Base-by-base conservation (phyloP, 1,139 yeast species). In the Suhomyces bokatorum region DNA sequence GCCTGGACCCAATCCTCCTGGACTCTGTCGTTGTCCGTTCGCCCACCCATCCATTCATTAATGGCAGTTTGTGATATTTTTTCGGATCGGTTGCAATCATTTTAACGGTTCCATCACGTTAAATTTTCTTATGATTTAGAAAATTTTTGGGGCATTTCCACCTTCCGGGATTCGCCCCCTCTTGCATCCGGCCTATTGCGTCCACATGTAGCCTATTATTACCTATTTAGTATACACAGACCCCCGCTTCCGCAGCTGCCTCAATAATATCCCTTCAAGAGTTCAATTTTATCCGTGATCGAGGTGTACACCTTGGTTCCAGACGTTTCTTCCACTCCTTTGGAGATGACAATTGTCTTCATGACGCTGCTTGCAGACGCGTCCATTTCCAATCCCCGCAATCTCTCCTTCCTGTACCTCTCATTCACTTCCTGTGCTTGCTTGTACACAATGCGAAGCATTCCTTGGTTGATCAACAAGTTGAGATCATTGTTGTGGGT, bases 401-500 rank as follows among this genome's bases (percentile, higher is more conserved):
- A 37, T 17, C 35, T 24, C 12, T 43, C 47, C 11, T 16, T 11
- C 22, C 52, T 41, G 32, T 44, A 48, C 12, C 44, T 32, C 15
- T 42, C 46, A 37, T 48, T 48, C 4, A 47, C 41, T 16, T 44
- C 46, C 20, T 47, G 50, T 2, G 48, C 44, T 28, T 43, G 50
- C 15, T 42, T 42, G 20, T 45, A 42, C 1, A 48, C 77, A 15
- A 89, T 84, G 40, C 76, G 75, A 42, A 85, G 67, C 3, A 87
- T 80, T 17, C 83, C 75, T 48, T 74, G 75, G 51, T 83, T 81
- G 33, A 88, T 75, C 9, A 78, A 64, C 35, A 80, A 57, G 46
- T 78, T 83, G 47, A 86, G 64, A 28, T 81, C 86, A 52, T 85
- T 83, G 51, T 85, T 88, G 30, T 69, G 75, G 10, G 87, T 76